Conservation (phyloP, 805 yeast genomes). For the Saccharomycopsis sp. region DNA sequence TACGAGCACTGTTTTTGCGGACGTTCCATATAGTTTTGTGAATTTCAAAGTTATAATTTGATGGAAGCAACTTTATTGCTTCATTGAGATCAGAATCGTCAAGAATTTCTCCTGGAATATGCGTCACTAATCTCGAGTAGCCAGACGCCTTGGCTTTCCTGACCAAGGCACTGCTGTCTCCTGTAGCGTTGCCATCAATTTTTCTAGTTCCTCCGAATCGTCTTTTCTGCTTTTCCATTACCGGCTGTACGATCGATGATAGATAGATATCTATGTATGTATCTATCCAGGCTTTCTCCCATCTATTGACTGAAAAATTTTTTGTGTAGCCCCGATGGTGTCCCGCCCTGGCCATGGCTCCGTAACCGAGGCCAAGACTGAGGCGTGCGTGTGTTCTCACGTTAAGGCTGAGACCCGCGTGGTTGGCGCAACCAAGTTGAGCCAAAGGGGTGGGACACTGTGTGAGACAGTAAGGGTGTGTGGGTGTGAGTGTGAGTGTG, state of each 20-base stretch:
- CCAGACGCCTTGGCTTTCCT: slow-evolving; percentile 27
- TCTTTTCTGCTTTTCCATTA: slow-evolving; percentile 1
- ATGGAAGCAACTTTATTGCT: slow-evolving; percentile 75
- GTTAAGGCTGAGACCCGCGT: too few relatives aligned
- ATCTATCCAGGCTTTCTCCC: neutral
- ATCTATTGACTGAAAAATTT: neutral
- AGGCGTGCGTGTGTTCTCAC: too few relatives aligned
- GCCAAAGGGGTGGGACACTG: too few relatives aligned
- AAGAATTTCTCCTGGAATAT: slow-evolving; percentile 80
- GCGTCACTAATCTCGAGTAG: slow-evolving; percentile 60
- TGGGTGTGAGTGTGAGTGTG: too few relatives aligned
- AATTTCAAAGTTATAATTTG: slow-evolving; percentile 91
- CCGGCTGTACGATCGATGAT: neutral
- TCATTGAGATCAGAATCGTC: slow-evolving; percentile 76
- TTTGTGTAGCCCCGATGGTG: too few relatives aligned
- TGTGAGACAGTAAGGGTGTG: too few relatives aligned
- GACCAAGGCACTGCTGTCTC: slow-evolving; percentile 26
- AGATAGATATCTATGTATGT: neutral
- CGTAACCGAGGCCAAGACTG: neutral
- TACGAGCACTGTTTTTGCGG: slow-evolving; percentile 58
- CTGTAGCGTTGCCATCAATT: slow-evolving; percentile 2
- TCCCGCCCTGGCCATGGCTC: too few relatives aligned
- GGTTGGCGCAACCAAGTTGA: too few relatives aligned
- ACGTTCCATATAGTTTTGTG: slow-evolving; percentile 96
- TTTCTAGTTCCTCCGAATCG: slow-evolving; percentile 15